Evolutionary conservation across 306 rosid genomes (phyloP), one percentile per base, ranked within the genome.

Genomic region (Begonia peltatifolia): DNA sequence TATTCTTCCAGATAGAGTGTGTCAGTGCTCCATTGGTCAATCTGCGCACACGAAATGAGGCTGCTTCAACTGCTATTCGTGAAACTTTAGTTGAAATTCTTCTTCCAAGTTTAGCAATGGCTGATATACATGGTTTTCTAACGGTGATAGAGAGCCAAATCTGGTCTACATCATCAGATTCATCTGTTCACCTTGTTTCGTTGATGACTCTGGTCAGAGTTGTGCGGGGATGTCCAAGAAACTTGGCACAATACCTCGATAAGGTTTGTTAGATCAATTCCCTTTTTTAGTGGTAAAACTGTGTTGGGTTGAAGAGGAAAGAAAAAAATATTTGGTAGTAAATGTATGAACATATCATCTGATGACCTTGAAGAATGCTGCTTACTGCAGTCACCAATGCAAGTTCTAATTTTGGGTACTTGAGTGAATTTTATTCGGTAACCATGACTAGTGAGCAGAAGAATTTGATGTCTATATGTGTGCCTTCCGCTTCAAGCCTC

Each of bases 131-230:
- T 18, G 87, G 85, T 14, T 90, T 85, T 76, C 72, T 85, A 62
- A 63, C 76, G 42, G 74, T 80, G 60, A 68, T 85, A 54, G 97
- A 90, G 67, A 85, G 95, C 68, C 95, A 85, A 71, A 79, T 90
- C 57, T 90, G 97, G 97, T 90, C 97, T 60, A 90, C 97, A 51
- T 94, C 97, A 63, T 90, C 95, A 41, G 95, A 85, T 73, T 90
- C 97, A 56, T 87, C 97, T 12, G 92, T 90, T 59, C 95, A 85
- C 71, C 55, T 83, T 67, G 85, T 85, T 55, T 74, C 97, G 53
- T 79, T 90, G 59, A 71, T 76, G 87, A 90, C 97, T 53, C 80
- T 90, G 54, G 76, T 83, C 54, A 85, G 90, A 82, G 77, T 80
- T 65, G 79, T 83, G 71, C 97, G 82, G 65, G 73, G 84, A 52